Evolutionary conservation across 495 filamentous ascomycete genomes (phyloP).

Genomic region (Penicillium bialowiezense): DNA sequence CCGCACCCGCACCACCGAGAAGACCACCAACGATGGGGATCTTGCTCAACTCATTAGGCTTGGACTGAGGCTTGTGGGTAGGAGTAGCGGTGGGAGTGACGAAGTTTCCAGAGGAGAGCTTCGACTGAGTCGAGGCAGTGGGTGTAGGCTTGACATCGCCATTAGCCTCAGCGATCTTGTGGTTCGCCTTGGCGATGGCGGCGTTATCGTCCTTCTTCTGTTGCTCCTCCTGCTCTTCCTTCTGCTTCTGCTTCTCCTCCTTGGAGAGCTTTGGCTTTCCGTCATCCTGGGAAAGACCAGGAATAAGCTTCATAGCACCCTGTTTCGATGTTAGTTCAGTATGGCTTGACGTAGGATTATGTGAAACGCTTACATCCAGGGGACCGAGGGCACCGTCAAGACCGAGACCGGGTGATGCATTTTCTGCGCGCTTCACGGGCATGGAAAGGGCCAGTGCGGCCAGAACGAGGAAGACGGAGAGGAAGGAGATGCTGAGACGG

Average conservation of each 20-base stretch:
- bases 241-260: background rate
- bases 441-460: slow-evolving; percentile 30
- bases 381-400: slow-evolving; percentile 15
- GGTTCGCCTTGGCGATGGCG: slow-evolving; percentile 1
- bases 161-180: slow-evolving; percentile 5
- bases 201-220: slow-evolving; percentile 5
- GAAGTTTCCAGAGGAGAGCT: slow-evolving; percentile 22
- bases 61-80: slow-evolving; percentile 17
- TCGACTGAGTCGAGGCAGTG: slow-evolving; percentile 5
- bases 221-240: background rate
- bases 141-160: slow-evolving; percentile 10
- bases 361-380: slow-evolving; percentile 17
- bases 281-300: slow-evolving; percentile 10
- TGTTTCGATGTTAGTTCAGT: slow-evolving; percentile 2
- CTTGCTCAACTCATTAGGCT: slow-evolving; percentile 26
- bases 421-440: slow-evolving; percentile 26
- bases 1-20: slow-evolving; percentile 18
- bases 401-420: background rate
- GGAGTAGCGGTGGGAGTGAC: slow-evolving; percentile 21
- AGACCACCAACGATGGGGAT: slow-evolving; percentile 34
- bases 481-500: slow-evolving; percentile 32
- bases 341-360: background rate
- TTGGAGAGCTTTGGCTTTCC: slow-evolving; percentile 13
- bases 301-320: slow-evolving; percentile 19
- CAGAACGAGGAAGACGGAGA: slow-evolving; percentile 32